Evolutionary conservation across 768 basidiomycete species (phyloP).

Genomic region (Termitomyces eurrhizus): DNA sequence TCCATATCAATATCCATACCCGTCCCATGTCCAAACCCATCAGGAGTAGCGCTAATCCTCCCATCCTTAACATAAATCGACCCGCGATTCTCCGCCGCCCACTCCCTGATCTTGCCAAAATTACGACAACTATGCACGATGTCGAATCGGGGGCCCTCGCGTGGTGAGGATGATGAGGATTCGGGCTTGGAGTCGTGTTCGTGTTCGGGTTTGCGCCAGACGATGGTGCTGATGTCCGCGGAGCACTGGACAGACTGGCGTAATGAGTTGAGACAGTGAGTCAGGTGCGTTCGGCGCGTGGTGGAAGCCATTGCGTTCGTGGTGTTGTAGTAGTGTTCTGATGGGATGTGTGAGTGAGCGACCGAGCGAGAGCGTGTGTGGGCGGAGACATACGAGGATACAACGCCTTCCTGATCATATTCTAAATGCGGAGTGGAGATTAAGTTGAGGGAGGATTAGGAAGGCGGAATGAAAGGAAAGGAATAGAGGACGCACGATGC

Average conservation of each 20-base stretch:
- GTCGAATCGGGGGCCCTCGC: conserved; percentile 6
- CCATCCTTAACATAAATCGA: conserved; percentile 9
- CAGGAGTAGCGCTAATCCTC: conserved; percentile 7
- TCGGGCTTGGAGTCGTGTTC: too few relatives aligned
- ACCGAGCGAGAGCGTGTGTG: too few relatives aligned
- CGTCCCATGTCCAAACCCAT: background rate
- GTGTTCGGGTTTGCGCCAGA: background rate
- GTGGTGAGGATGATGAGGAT: too few relatives aligned
- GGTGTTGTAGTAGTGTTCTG: conserved; percentile 5
- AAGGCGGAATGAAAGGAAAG: too few relatives aligned
- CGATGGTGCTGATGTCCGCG: conserved; percentile 10
- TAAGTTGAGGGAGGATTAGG: too few relatives aligned
- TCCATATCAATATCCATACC: background rate
- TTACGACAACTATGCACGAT: conserved; percentile 10
- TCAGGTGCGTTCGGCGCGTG: conserved; percentile 5
- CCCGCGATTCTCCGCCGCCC: conserved; percentile 5
- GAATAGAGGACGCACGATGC: conserved; percentile 3
- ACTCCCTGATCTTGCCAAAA: conserved; percentile 8
- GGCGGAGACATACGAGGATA: conserved; percentile 5
- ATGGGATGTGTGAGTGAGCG: background rate
- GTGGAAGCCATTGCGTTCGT: conserved; percentile 5
- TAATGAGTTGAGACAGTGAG: conserved; percentile 4
- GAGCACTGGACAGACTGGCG: conserved; percentile 12
- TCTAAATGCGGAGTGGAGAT: background rate
- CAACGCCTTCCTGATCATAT: conserved; percentile 11